A percentile compares a stretch with the other conserved stretches of the same genome.
Conservation (phyloP, 345 rosid species). For the Lepidium didymum region DNA sequence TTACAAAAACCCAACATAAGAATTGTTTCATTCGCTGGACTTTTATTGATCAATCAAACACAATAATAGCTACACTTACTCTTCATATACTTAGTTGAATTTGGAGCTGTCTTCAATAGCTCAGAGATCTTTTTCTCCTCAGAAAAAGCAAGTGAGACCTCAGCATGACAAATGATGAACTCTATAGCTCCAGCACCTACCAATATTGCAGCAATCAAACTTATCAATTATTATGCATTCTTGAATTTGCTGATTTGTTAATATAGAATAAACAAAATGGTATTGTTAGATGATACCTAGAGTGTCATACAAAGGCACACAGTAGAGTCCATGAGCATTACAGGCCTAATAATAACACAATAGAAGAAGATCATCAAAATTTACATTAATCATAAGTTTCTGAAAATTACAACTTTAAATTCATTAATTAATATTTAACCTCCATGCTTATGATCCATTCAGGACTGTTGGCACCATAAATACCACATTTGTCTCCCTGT, state of each 20-base stretch:
- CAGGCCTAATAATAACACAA: conserved; percentile 66
- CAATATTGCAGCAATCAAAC: background rate
- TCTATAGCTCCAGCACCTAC: conserved; percentile 94
- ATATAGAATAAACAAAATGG: too few relatives aligned
- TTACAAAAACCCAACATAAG: conserved; percentile 6
- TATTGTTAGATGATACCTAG: conserved; percentile 70
- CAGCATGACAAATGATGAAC: conserved; percentile 81
- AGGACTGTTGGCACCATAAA: conserved; percentile 79
- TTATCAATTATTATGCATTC: conserved; percentile 58
- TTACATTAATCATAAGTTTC: background rate
- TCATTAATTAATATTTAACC: conserved; percentile 34
- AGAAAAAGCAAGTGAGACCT: conserved; percentile 75
- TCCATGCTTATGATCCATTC: conserved; percentile 99
- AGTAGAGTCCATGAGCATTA: conserved; percentile 92
- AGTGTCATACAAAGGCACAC: conserved; percentile 96
- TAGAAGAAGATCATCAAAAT: background rate
- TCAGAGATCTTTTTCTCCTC: conserved; percentile 86
- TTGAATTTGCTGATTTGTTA: too few relatives aligned
- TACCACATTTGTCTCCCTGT: conserved; percentile 84
- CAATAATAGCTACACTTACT: conserved; percentile 42
- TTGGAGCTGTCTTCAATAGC: conserved; percentile 79
- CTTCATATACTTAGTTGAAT: conserved; percentile 51
- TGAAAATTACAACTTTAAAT: background rate
- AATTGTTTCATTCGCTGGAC: background rate
- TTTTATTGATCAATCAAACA: background rate